Evolutionary conservation across 1,284 basidiomycete genomes (phyloP).

Genomic region (Ceratobasidium sp.): DNA sequence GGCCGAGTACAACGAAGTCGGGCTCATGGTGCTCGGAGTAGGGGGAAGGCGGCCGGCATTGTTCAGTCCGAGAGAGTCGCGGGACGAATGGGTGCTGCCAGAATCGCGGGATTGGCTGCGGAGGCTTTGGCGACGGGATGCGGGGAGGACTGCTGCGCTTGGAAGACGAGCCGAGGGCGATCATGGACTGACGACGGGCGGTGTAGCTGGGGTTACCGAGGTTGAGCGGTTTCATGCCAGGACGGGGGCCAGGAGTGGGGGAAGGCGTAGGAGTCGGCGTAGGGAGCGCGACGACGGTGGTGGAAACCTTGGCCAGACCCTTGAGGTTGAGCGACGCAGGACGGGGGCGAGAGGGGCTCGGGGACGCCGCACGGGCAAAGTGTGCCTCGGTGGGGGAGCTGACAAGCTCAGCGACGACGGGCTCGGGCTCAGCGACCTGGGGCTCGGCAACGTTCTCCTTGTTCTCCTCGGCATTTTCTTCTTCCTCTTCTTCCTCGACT

Average conservation of each 20-base stretch:
- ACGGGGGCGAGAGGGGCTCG: conserved; percentile 32
- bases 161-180: conserved; percentile 25
- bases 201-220: conserved; percentile 29
- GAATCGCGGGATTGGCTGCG: conserved; percentile 45
- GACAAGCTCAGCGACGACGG: conserved; percentile 35
- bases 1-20: conserved; percentile 32
- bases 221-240: conserved; percentile 38
- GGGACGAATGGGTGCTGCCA: conserved; percentile 18
- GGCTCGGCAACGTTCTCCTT: conserved; percentile 14
- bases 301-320: conserved; percentile 37
- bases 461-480: conserved; percentile 47
- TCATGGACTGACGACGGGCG: conserved; percentile 26
- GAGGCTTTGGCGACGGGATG: conserved; percentile 48
- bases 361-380: conserved; percentile 37
- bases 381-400: conserved; percentile 38
- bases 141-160: conserved; percentile 15
- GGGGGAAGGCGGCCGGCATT: conserved; percentile 68
- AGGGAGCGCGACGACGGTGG: conserved; percentile 39
- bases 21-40: conserved; percentile 48
- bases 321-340: conserved; percentile 40
- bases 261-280: conserved; percentile 48
- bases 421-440: conserved; percentile 40
- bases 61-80: conserved; percentile 19
- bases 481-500: conserved; percentile 81
- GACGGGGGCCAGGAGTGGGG: conserved; percentile 32